Evolutionary conservation across 176 grass and related monocot genomes (phyloP).

Genomic region (Coix lacrymajobi): DNA sequence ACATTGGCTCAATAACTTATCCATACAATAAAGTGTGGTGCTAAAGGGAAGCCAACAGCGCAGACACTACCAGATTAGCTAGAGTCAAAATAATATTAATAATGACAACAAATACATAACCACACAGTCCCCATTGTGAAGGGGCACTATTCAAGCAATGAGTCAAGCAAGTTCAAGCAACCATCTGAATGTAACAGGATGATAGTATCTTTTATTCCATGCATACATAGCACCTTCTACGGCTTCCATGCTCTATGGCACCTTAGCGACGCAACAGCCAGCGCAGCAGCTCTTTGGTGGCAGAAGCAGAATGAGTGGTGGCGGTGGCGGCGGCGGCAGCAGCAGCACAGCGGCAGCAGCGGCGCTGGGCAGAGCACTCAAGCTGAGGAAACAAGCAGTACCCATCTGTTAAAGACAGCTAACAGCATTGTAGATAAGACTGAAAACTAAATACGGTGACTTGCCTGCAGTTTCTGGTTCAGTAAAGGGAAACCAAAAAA

Average conservation of each 20-base stretch:
- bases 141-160: not conserved
- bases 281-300: constrained; percentile 53
- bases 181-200: not conserved
- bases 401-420: constrained; percentile 42
- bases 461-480: constrained; percentile 4
- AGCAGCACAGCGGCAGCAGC: constrained; percentile 35
- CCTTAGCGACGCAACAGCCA: constrained; percentile 43
- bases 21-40: not conserved
- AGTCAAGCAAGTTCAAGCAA: constrained; percentile 23
- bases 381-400: constrained; percentile 58
- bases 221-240: constrained; percentile 20
- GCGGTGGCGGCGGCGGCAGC: constrained; percentile 1
- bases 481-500: not conserved
- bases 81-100: not conserved
- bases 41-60: not conserved
- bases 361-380: constrained; percentile 23
- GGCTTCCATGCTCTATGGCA: constrained; percentile 34
- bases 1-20: not conserved
- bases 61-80: not conserved
- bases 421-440: constrained; percentile 18
- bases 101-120: constrained; percentile 1
- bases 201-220: constrained; percentile 12
- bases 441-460: constrained; percentile 1
- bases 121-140: not conserved
- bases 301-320: constrained; percentile 37